A percentile compares a stretch with the other conserved stretches of the same genome.
Evolutionary conservation across 2,329 filamentous ascomycete genomes (phyloP).

Genomic region (Proliferodiscus dingleyae): DNA sequence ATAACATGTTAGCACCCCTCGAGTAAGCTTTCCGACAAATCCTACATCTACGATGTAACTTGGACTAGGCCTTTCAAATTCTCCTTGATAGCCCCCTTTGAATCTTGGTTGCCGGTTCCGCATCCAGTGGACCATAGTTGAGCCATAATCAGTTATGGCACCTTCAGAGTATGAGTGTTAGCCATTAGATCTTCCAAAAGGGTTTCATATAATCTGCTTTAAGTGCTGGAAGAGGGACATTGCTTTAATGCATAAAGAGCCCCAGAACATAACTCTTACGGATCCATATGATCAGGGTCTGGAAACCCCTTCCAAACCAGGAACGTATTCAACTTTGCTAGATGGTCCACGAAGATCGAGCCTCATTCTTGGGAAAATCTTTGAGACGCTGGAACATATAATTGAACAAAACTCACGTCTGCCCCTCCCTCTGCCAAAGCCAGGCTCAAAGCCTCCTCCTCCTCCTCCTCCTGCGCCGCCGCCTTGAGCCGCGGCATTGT

Average conservation of each 20-base stretch:
- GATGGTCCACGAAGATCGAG: no score
- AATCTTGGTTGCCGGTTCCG: constrained; percentile 73
- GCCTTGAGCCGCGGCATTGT: constrained; percentile 27
- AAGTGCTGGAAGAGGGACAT: no score
- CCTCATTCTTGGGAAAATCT: not conserved
- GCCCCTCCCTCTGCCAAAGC: constrained; percentile 27
- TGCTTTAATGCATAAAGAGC: not conserved
- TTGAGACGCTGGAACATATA: not conserved
- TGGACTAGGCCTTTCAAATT: constrained; percentile 76
- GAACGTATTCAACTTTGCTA: no score
- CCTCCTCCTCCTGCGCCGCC: no score
- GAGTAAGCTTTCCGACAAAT: constrained; percentile 1
- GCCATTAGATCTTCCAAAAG: no score
- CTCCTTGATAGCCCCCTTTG: constrained; percentile 64
- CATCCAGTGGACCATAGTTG: constrained; percentile 88
- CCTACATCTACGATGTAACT: constrained; percentile 88
- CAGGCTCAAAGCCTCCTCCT: constrained; percentile 19
- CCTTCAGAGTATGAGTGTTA: constrained; percentile 44
- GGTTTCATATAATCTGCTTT: no score
- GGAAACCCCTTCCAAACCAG: no score
- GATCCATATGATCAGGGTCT: no score
- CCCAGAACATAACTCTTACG: no score
- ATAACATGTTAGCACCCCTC: constrained; percentile 20
- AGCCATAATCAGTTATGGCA: constrained; percentile 88
- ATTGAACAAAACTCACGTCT: constrained; percentile 27